These are phyloP conservation scores for Euphorbia celastroides DNA, from an alignment of 441 rosid genomes.

Conservation along the genomic window DNA sequence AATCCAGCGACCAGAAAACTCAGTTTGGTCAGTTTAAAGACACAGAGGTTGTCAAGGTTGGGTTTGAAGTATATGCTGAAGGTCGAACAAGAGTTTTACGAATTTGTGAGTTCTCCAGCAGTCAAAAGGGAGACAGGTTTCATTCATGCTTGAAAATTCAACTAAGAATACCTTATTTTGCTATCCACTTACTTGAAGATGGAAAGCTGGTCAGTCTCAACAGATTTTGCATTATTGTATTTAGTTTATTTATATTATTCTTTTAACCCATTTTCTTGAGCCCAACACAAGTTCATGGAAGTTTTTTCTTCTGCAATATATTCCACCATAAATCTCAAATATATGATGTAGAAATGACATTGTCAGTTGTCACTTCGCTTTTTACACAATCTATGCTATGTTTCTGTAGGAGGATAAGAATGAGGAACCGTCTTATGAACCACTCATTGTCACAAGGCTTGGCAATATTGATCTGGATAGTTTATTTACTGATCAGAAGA, in stretches of 20 bases:
- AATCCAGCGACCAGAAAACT: constrained; percentile 35
- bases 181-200: constrained; percentile 68
- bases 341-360: constrained; percentile 1
- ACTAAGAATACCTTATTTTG: constrained; percentile 59
- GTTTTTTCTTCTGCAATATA: background rate
- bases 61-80: constrained; percentile 93
- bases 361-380: background rate
- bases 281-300: background rate
- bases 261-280: background rate
- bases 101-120: constrained; percentile 62
- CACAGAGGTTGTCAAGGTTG: constrained; percentile 53
- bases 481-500: constrained; percentile 57
- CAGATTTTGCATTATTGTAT: background rate
- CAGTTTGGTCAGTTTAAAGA: constrained; percentile 34
- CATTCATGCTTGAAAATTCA: constrained; percentile 60
- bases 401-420: constrained; percentile 53
- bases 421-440: constrained; percentile 39
- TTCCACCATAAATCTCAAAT: background rate
- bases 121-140: constrained; percentile 39
- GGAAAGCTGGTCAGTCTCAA: constrained; percentile 59
- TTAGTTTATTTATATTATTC: background rate
- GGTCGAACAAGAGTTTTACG: constrained; percentile 84
- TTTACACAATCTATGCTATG: constrained; percentile 19
- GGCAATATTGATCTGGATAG: constrained; percentile 59
- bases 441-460: constrained; percentile 61